Base-by-base conservation (phyloP, 1,139 yeast genomes). In the Kodamaea sp. region DNA sequence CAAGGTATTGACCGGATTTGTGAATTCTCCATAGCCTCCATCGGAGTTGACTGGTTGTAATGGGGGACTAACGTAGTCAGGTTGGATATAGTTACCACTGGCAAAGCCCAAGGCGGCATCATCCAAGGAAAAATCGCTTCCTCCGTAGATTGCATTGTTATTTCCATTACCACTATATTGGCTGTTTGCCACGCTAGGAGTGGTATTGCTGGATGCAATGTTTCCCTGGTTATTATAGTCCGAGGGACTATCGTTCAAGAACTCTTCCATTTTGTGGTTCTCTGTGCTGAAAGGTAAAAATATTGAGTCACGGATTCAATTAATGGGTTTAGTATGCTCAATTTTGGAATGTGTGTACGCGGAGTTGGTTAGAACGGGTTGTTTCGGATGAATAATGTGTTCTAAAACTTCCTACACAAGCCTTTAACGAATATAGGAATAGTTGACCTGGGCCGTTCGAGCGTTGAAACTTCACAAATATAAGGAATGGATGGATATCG, bases 181-280 rank as follows among this genome's bases (percentile, higher is more conserved):
- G 31, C 34, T 30, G 22, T 33, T 28, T 8, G 23, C 35, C 13
- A 34, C 19, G 21, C 30, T 34, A 15, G 37, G 37, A 7, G 37
- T 37, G 21, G 41, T 34, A 33, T 25, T 31, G 7, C 27, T 30
- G 25, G 48, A 34, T 16, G 28, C 24, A 9, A 24, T 28, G 16
- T 30, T 34, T 13, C 20, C 12, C 8, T 32, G 32, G 26, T 40
- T 34, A 32, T 23, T 28, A 27, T 42, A 48, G 37, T 63, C 68
- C 29, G 62, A 50, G 12, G 71, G 70, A 50, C 70, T 63, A 31
- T 65, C 70, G 37, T 57, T 63, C 37, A 65, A 55, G 43, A 48
- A 66, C 35, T 64, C 67, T 30, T 65, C 71, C 72, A 66, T 66
- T 11, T 20, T 41, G 11, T 15, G 19, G n/a, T n/a, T n/a, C n/a